Evolutionary conservation across 2,329 filamentous ascomycete species (phyloP).

Genomic region (Trichothecium roseum): DNA sequence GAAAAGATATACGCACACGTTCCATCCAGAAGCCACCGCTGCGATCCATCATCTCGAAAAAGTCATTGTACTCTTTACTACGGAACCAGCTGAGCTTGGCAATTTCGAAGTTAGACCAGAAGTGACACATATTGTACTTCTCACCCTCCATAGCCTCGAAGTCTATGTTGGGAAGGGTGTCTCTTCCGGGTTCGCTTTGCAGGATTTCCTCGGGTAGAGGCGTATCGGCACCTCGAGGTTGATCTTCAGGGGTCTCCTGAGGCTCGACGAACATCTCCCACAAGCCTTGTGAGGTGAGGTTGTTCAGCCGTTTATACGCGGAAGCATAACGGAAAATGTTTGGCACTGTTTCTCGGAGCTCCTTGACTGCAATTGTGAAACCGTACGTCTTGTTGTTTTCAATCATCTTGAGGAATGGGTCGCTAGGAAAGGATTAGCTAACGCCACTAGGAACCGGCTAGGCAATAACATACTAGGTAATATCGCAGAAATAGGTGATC

Average conservation of each 20-base stretch:
- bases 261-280: slow-evolving; percentile 99
- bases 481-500: slow-evolving; percentile 99
- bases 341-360: slow-evolving; percentile 91
- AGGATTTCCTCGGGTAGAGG: slow-evolving; percentile 73
- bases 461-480: slow-evolving; percentile 67
- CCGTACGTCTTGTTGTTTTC: slow-evolving; percentile 94
- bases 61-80: slow-evolving; percentile 94
- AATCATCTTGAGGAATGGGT: slow-evolving; percentile 94
- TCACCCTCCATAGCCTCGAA: slow-evolving; percentile 94
- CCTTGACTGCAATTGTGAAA: slow-evolving; percentile 97
- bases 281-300: slow-evolving; percentile 78
- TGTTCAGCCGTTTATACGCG: slow-evolving; percentile 89
- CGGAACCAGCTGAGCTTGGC: slow-evolving; percentile 90
- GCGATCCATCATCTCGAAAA: slow-evolving; percentile 97
- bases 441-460: not conserved
- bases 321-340: slow-evolving; percentile 99
- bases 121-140: slow-evolving; percentile 99
- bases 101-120: slow-evolving; percentile 99
- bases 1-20: slow-evolving; percentile 47
- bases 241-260: slow-evolving; percentile 47
- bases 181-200: slow-evolving; percentile 60
- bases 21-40: slow-evolving; percentile 99
- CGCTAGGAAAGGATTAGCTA: slow-evolving; percentile 35
- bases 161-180: slow-evolving; percentile 70
- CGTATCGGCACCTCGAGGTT: slow-evolving; percentile 45